These are phyloP conservation scores for Pyricularia sp. DNA, from an alignment of 2,329 filamentous ascomycete species.

Conservation along the genomic window DNA sequence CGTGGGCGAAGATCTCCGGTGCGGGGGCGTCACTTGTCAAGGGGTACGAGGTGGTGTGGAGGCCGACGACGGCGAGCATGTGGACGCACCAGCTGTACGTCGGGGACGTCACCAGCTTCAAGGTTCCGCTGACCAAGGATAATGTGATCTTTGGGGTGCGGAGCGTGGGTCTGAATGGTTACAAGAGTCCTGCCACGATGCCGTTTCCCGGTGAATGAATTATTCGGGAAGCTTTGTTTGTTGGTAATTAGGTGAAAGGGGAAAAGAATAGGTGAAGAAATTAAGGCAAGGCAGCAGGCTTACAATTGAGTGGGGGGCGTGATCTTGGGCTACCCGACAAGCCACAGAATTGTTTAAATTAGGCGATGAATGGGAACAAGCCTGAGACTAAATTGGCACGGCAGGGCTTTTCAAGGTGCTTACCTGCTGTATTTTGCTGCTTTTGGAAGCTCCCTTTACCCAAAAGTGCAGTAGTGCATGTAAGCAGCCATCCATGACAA, in stretches of 20 bases:
- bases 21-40: slow-evolving; percentile 20
- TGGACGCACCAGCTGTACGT: slow-evolving; percentile 41
- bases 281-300: too few relatives aligned
- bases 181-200: slow-evolving; percentile 25
- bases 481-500: too few relatives aligned
- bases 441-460: background rate
- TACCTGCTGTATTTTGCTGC: too few relatives aligned
- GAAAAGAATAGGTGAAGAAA: background rate
- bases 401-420: too few relatives aligned
- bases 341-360: background rate
- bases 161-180: slow-evolving; percentile 39
- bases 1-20: slow-evolving; percentile 28
- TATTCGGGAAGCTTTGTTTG: background rate
- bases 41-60: slow-evolving; percentile 48
- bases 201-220: slow-evolving; percentile 3
- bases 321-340: background rate
- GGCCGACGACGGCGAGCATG: slow-evolving; percentile 36
- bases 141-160: slow-evolving; percentile 48
- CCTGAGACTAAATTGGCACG: too few relatives aligned
- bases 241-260: too few relatives aligned
- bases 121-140: slow-evolving; percentile 43
- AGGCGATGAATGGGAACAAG: background rate
- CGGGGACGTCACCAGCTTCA: slow-evolving; percentile 33
- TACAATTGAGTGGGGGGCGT: too few relatives aligned
- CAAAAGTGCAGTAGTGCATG: too few relatives aligned